phyloP scores from a whole-genome alignment of 495 filamentous ascomycete species.

The Aspergillus sclerotioniger region DNA sequence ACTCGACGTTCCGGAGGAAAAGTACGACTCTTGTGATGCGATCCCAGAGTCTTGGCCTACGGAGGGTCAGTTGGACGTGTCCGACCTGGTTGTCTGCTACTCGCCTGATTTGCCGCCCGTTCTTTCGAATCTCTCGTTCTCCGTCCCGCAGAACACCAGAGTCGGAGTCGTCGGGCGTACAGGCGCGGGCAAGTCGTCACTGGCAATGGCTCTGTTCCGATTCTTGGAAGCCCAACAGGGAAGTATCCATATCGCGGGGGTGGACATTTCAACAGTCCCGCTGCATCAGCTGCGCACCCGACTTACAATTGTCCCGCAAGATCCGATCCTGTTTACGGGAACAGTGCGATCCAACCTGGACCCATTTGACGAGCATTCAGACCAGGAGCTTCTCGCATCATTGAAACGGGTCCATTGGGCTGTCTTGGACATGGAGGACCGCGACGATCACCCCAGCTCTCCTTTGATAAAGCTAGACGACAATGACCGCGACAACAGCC shows the following conservation, averaged over 20 bases:
- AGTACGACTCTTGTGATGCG: conserved; percentile 35
- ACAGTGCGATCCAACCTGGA: conserved; percentile 78
- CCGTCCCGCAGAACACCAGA: conserved; percentile 70
- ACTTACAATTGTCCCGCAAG: conserved; percentile 70
- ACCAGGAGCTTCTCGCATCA: conserved; percentile 51
- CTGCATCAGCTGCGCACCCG: conserved; percentile 74
- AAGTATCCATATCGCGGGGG: conserved; percentile 74
- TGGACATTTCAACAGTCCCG: conserved; percentile 75
- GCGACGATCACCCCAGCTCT: conserved; percentile 30
- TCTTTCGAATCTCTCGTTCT: conserved; percentile 69
- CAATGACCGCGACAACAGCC: conserved; percentile 81
- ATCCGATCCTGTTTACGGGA: conserved; percentile 58
- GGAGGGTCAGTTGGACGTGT: conserved; percentile 72
- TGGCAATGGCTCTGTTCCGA: conserved; percentile 79
- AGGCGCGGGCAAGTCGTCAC: conserved; percentile 83
- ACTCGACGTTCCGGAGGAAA: conserved; percentile 53
- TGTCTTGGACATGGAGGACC: conserved; percentile 60
- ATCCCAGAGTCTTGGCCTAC: conserved; percentile 72
- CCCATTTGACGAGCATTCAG: conserved; percentile 64
- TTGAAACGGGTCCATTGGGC: conserved; percentile 45
- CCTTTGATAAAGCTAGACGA: conserved; percentile 30
- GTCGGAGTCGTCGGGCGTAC: conserved; percentile 86
- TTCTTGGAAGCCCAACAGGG: conserved; percentile 78
- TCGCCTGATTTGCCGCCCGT: conserved; percentile 38
- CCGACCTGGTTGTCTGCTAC: conserved; percentile 61